Evolutionary conservation across 2,329 filamentous ascomycete genomes (phyloP).

Genomic region (Cryphonectria nitschkei): DNA sequence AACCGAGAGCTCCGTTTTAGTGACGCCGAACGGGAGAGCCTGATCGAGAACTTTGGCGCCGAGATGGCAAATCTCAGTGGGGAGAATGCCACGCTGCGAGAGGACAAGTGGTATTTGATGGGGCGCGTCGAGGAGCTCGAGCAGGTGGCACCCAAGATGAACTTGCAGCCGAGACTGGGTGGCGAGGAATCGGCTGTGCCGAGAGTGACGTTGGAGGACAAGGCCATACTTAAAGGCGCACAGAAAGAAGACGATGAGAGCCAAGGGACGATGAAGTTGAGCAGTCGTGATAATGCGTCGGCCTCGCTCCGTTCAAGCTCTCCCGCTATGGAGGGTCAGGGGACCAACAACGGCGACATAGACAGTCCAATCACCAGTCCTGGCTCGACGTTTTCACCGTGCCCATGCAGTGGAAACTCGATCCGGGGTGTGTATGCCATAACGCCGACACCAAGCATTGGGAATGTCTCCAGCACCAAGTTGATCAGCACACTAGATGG

Average conservation of each 20-base stretch:
- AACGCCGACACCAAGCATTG: not conserved
- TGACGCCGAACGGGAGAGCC: slow-evolving; percentile 15
- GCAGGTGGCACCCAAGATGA: slow-evolving; percentile 2
- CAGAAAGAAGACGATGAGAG: not conserved
- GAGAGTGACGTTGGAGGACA: not conserved
- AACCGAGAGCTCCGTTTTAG: slow-evolving; percentile 14
- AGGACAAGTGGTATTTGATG: slow-evolving; percentile 22
- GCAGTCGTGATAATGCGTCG: not conserved
- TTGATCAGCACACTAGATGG: not conserved
- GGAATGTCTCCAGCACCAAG: not conserved
- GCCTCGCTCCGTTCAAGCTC: not conserved
- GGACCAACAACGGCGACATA: not conserved
- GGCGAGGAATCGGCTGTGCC: not conserved
- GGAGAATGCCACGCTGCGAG: slow-evolving; percentile 10
- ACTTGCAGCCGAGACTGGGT: not conserved
- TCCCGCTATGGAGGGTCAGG: not conserved
- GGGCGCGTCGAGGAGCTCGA: slow-evolving; percentile 23
- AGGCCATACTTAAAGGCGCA: not conserved
- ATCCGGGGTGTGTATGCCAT: not conserved
- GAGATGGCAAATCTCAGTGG: slow-evolving; percentile 9
- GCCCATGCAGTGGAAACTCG: not conserved
- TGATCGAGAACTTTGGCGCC: slow-evolving; percentile 16
- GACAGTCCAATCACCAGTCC: slow-evolving; percentile 8
- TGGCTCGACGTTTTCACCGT: not conserved
- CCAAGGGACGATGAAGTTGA: not conserved